A percentile compares a stretch with the other conserved stretches of the same genome.
Evolutionary conservation across 768 basidiomycete species (phyloP).

Genomic region (Termitomyces sp.): DNA sequence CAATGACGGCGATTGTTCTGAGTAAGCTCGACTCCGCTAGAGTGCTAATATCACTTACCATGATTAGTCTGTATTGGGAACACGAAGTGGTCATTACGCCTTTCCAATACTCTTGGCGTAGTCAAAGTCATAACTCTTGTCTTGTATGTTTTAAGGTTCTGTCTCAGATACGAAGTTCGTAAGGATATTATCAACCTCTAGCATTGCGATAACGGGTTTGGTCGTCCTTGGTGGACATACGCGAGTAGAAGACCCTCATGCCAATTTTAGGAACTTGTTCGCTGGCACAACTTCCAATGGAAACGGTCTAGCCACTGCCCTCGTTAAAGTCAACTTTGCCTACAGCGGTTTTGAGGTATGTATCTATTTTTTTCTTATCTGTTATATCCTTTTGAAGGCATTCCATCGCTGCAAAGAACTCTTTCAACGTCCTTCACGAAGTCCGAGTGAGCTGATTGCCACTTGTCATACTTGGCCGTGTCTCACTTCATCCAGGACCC

Average conservation of each 20-base stretch:
- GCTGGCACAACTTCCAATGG: slow-evolving; percentile 45
- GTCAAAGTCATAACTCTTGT: slow-evolving; percentile 28
- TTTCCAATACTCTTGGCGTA: slow-evolving; percentile 28
- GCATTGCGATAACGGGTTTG: slow-evolving; percentile 51
- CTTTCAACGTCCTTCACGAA: slow-evolving; percentile 44
- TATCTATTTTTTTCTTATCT: neutral
- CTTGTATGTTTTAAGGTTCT: slow-evolving; percentile 17
- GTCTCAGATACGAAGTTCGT: neutral
- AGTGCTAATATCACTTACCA: slow-evolving; percentile 1
- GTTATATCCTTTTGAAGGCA: too few relatives aligned
- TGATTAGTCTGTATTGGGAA: slow-evolving; percentile 25
- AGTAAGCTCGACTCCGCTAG: slow-evolving; percentile 1
- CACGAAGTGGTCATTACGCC: slow-evolving; percentile 33
- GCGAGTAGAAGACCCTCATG: slow-evolving; percentile 48
- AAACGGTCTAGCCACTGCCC: slow-evolving; percentile 36
- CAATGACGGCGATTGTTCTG: slow-evolving; percentile 25
- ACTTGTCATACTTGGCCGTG: neutral
- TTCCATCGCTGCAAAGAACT: slow-evolving; percentile 22
- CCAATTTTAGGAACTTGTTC: slow-evolving; percentile 55
- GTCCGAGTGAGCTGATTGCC: slow-evolving; percentile 19
- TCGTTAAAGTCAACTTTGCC: slow-evolving; percentile 33
- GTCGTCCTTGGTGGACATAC: slow-evolving; percentile 58
- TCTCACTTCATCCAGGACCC: slow-evolving; percentile 24
- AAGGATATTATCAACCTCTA: slow-evolving; percentile 1
- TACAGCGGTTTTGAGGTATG: slow-evolving; percentile 32